Conservation (phyloP, 73 alveolate genomes). For the Tetrahymena thermophila region DNA sequence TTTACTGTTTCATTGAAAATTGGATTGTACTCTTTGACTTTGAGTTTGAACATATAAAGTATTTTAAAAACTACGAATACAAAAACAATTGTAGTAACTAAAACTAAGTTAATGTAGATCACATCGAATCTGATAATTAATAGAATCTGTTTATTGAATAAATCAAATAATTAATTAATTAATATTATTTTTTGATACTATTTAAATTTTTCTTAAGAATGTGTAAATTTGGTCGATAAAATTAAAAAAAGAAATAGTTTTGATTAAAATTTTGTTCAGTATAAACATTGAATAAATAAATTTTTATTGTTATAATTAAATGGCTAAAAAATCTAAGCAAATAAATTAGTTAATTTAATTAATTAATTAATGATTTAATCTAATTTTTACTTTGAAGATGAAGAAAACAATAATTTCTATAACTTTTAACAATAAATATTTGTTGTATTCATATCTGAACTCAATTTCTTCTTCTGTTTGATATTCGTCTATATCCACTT, state of each 20-base stretch:
- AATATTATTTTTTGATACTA: neutral
- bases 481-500: neutral
- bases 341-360: too few relatives aligned
- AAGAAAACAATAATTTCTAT: neutral
- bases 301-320: too few relatives aligned
- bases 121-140: neutral
- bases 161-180: neutral
- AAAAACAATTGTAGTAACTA: neutral
- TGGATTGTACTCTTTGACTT: neutral
- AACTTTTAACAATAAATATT: neutral
- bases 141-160: neutral
- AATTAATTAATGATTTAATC: too few relatives aligned
- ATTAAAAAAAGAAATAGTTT: too few relatives aligned
- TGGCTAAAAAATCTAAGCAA: neutral
- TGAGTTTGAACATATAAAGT: neutral
- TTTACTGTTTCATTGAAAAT: neutral
- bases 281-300: neutral
- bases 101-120: neutral
- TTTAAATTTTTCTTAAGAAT: neutral
- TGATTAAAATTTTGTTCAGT: neutral
- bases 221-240: too few relatives aligned
- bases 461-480: neutral
- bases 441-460: neutral
- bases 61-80: neutral
- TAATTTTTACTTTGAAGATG: neutral